Evolutionary conservation across 2,329 filamentous ascomycete genomes (phyloP).

Genomic region (Hypoxylon sp.): DNA sequence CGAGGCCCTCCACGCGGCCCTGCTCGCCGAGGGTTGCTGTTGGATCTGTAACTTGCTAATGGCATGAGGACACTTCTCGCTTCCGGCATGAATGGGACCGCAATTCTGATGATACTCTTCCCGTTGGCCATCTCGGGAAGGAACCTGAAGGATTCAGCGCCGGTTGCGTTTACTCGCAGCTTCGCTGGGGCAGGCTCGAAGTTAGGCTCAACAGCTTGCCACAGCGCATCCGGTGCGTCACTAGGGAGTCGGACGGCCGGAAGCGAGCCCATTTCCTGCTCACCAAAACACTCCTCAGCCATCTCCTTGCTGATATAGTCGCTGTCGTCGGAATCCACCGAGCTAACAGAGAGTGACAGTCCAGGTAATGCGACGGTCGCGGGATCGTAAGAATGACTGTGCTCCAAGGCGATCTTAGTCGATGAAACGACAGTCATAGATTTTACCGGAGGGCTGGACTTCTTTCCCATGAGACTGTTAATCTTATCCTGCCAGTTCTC

Average conservation of each 20-base stretch:
- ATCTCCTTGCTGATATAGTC: slow-evolving; percentile 70
- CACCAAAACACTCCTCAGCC: slow-evolving; percentile 82
- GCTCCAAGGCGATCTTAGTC: slow-evolving; percentile 72
- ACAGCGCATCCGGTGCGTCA: slow-evolving; percentile 68
- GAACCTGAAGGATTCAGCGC: slow-evolving; percentile 54
- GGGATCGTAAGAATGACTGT: slow-evolving; percentile 55
- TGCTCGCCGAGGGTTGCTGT: slow-evolving; percentile 38
- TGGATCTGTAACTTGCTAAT: slow-evolving; percentile 35
- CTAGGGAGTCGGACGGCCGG: slow-evolving; percentile 74
- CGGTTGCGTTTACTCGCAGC: slow-evolving; percentile 59
- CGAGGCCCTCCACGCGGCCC: slow-evolving; percentile 35
- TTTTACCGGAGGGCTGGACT: slow-evolving; percentile 63
- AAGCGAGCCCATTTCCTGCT: slow-evolving; percentile 82
- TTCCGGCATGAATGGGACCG: slow-evolving; percentile 53
- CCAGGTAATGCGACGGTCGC: slow-evolving; percentile 77
- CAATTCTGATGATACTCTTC: slow-evolving; percentile 54
- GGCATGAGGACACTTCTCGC: slow-evolving; percentile 49
- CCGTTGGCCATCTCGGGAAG: slow-evolving; percentile 50
- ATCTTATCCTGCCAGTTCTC: slow-evolving; percentile 82
- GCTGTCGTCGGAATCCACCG: slow-evolving; percentile 51
- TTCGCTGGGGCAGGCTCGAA: slow-evolving; percentile 63
- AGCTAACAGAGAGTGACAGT: slow-evolving; percentile 43
- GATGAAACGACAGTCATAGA: slow-evolving; percentile 71
- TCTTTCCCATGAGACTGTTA: slow-evolving; percentile 76
- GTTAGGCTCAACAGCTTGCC: slow-evolving; percentile 65